Evolutionary conservation across 108 stramenopile species (phyloP).

Genomic region (Cyclostephanos tholiformis): DNA sequence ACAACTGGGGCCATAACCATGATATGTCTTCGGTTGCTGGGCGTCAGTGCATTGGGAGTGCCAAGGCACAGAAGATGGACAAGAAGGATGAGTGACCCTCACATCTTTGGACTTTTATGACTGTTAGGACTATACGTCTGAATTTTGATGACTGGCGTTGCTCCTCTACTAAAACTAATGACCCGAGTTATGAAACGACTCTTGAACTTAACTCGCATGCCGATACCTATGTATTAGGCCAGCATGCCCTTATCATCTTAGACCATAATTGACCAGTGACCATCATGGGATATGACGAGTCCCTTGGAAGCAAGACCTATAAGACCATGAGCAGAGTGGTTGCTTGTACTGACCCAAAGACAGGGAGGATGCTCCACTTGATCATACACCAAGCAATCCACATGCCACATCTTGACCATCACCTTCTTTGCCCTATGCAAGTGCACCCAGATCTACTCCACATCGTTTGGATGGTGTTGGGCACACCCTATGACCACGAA

Average conservation of each 20-base stretch:
- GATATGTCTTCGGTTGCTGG: too few species aligned
- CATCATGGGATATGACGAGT: slow-evolving; percentile 7
- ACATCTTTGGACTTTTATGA: too few species aligned
- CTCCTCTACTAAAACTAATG: neutral
- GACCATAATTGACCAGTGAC: slow-evolving; percentile 4
- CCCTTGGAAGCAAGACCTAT: neutral
- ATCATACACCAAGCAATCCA: slow-evolving; percentile 21
- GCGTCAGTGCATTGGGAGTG: too few species aligned
- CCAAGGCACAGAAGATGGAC: too few species aligned
- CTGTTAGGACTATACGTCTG: too few species aligned
- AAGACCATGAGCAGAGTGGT: neutral
- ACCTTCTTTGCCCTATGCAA: slow-evolving; percentile 35
- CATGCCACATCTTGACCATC: slow-evolving; percentile 22
- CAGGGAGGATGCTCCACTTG: slow-evolving; percentile 1
- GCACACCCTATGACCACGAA: slow-evolving; percentile 25
- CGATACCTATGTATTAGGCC: slow-evolving; percentile 19
- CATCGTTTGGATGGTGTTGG: slow-evolving; percentile 9
- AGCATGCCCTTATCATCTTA: neutral
- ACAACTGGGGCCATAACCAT: too few species aligned
- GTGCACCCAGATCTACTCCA: slow-evolving; percentile 14
- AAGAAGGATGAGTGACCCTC: too few species aligned
- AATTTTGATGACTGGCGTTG: too few species aligned
- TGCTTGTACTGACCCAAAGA: neutral
- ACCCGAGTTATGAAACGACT: slow-evolving; percentile 10
- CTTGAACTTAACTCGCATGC: slow-evolving; percentile 33